Evolutionary conservation across 2,329 filamentous ascomycete genomes (phyloP), one percentile per base, ranked within the genome.

Genomic region (Aspergillus sp.): DNA sequence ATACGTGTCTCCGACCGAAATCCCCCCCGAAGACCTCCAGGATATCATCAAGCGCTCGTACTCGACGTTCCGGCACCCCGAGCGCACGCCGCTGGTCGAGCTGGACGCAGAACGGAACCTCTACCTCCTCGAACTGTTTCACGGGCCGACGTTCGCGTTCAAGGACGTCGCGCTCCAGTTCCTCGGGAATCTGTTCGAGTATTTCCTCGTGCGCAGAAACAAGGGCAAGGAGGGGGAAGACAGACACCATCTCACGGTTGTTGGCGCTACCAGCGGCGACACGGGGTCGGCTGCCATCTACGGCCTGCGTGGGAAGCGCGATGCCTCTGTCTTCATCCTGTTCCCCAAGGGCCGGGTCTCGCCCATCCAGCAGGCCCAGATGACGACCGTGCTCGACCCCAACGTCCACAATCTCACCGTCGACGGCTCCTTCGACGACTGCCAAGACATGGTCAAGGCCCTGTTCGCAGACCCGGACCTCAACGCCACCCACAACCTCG

Each of bases 201-300:
- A 64, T 40, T 61, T 68, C 39, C 52, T 69, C 4, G 52, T 61
- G 4, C 57, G 64, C 6, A 61, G 57, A 45, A 68, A 68, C 36
- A 34, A 60, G 37, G 60, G 59, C 11, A 63, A 63, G 37, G 36
- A 43, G 17, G 61, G 57, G 13, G 63, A 63, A 64, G 75, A 81
- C 42, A 68, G 82, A 47, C 80, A 91, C 55, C 84, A 91, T 52
- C 67, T 94, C 45, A 88, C 85, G 0, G 84, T 93, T 3, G 78
- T 94, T 35, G 86, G 86, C 13, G 86, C 85, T 16, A 93, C 86
- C 11, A 86, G 80, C 49, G 86, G 86, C 42, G 86, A 71, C 33
- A 96, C 89, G 16, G 89, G 89, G 15, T 94, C 86, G 16, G 89
- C 89, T 8, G 91, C 91, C 44, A 96, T 98, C 48, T 95, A 96